phyloP scores from a whole-genome alignment of 495 filamentous ascomycete species.

The Neurospora sp. region DNA sequence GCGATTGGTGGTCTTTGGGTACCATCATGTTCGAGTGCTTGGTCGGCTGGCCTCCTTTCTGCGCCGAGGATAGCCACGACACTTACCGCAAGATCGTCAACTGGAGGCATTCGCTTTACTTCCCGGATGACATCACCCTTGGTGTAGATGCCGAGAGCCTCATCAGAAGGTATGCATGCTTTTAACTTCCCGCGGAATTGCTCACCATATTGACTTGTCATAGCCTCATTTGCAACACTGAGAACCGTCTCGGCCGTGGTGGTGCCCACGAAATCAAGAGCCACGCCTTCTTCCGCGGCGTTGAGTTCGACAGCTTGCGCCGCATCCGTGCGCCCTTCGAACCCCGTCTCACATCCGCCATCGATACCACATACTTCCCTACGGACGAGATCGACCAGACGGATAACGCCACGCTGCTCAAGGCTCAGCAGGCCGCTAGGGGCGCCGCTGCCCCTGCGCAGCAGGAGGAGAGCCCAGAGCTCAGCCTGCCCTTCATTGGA shows the following conservation, averaged over 20 bases:
- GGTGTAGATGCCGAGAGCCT: constrained; percentile 79
- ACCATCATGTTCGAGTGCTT: constrained; percentile 99
- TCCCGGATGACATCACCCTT: constrained; percentile 87
- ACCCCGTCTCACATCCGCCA: constrained; percentile 78
- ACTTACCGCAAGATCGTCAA: constrained; percentile 99
- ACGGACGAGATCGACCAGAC: constrained; percentile 95
- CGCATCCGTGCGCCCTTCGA: constrained; percentile 92
- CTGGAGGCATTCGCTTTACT: constrained; percentile 91
- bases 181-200: background rate
- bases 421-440: constrained; percentile 48
- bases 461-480: constrained; percentile 55
- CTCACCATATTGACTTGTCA: background rate
- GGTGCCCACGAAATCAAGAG: constrained; percentile 84
- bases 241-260: constrained; percentile 76
- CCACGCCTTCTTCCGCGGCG: constrained; percentile 93
- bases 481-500: constrained; percentile 93
- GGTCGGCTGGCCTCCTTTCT: constrained; percentile 98
- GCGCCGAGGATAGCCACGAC: constrained; percentile 91
- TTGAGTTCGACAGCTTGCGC: constrained; percentile 85
- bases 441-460: constrained; percentile 15
- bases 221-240: constrained; percentile 84
- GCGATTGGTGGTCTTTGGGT: constrained; percentile 98
- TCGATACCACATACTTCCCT: constrained; percentile 98
- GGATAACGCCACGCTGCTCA: constrained; percentile 67
- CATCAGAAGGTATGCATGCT: constrained; percentile 59